Conservation (phyloP, 228 moss, liverwort and hornwort species). For the Sphagnum magellanicum region DNA sequence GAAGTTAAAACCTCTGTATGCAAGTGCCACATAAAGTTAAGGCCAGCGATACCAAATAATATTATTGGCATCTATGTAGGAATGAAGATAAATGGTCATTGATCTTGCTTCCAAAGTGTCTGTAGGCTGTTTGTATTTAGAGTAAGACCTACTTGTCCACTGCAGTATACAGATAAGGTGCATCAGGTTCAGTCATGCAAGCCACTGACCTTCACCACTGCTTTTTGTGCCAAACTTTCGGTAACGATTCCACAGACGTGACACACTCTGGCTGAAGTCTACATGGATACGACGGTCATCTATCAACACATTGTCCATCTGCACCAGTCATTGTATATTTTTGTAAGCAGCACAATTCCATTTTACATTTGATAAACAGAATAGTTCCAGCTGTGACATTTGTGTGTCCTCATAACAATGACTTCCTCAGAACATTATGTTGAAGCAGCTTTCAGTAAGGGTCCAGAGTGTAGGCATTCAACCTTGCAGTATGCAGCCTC, state of each 20-base stretch:
- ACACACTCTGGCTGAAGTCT: conserved; percentile 97
- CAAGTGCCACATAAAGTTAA: too few relatives aligned
- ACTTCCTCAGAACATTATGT: not conserved
- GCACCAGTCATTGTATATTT: conserved; percentile 2
- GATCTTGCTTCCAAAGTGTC: not conserved
- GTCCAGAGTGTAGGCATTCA: not conserved
- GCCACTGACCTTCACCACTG: conserved; percentile 49
- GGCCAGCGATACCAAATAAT: too few relatives aligned
- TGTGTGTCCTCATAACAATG: not conserved
- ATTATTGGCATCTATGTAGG: too few relatives aligned
- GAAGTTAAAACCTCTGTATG: too few relatives aligned
- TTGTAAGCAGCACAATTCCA: not conserved
- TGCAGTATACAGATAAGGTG: not conserved
- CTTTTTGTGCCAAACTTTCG: conserved; percentile 80
- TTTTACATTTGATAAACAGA: too few relatives aligned
- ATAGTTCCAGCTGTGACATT: not conserved
- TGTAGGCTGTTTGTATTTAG: not conserved
- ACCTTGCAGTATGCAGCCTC: conserved; percentile 98
- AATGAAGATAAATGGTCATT: not conserved
- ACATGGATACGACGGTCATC: conserved; percentile 99
- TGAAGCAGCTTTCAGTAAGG: not conserved
- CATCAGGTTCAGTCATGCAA: not conserved
- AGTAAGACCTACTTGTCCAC: too few relatives aligned
- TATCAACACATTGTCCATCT: conserved; percentile 98
- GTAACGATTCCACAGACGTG: conserved; percentile 87